Percentiles rank a stretch among this genome's conserved stretches.
phyloP scores from a whole-genome alignment of 2,329 filamentous ascomycete genomes.

The Microcera coccophila region DNA sequence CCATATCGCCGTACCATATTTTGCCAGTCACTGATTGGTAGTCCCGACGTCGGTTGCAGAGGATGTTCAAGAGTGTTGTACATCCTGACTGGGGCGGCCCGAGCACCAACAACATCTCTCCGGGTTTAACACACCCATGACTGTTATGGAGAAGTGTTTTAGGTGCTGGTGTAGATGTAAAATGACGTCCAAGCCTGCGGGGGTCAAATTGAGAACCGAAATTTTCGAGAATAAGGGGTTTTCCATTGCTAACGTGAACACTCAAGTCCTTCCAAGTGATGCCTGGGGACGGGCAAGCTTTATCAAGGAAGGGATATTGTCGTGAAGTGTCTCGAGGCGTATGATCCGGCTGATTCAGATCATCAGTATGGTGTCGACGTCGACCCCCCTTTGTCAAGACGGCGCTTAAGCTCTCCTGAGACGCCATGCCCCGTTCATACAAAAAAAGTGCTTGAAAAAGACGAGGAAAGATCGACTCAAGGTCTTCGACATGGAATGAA shows the following conservation, averaged over 20 bases:
- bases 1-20: conserved; percentile 46
- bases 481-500: too few relatives aligned
- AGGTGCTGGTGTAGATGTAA: background rate
- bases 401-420: too few relatives aligned
- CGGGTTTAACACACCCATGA: conserved; percentile 56
- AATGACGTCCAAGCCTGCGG: conserved; percentile 25
- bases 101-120: conserved; percentile 64
- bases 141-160: conserved; percentile 59
- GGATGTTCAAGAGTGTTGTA: conserved; percentile 55
- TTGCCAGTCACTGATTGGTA: conserved; percentile 53
- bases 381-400: too few relatives aligned
- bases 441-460: too few relatives aligned
- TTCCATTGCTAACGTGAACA: conserved; percentile 13
- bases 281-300: too few relatives aligned
- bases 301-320: too few relatives aligned
- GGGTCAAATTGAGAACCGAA: conserved; percentile 17
- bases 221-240: conserved; percentile 20
- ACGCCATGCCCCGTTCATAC: too few relatives aligned
- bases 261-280: conserved; percentile 21
- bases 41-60: conserved; percentile 57
- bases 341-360: too few relatives aligned
- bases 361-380: too few relatives aligned
- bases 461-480: too few relatives aligned
- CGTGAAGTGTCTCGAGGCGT: too few relatives aligned
- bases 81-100: conserved; percentile 59